Base-by-base conservation (phyloP, 2,329 filamentous ascomycete species). In the Exophiala viscosa region DNA sequence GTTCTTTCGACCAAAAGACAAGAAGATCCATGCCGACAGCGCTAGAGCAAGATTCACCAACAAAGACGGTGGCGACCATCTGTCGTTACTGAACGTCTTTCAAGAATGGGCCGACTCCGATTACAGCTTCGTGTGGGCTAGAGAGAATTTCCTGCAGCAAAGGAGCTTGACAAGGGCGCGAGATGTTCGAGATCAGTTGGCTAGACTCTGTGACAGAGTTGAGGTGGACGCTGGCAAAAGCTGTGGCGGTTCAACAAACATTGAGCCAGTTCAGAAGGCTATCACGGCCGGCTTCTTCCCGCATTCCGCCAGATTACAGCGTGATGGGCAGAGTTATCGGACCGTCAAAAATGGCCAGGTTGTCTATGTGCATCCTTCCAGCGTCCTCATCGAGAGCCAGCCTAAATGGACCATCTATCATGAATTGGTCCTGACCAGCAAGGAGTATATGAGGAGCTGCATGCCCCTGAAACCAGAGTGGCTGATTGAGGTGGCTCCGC, bases 1-100 rank as follows among this genome's bases (percentile, higher is more conserved):
- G 4, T 99, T 96, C 76, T 95, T 95, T 78, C 81, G 90, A 0
- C 91, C 93, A 15, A 96, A 96, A 67, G 91, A 99, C 73, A 96
- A 97, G 76, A 96, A 96, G 69, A 86, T 96, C 23, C 89, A 96
- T 65, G 93, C 93, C 10, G 92, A 99, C 69, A 89, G 87, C 57
- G 93, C 93, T 0, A 84, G 90, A 11, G 86, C 87, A 33, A 83
- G 92, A 1, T 97, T 97, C 71, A 95, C 90, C 0, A 77, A 92
- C 67, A 89, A 90, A 63, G 90, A 95, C 56, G 91, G 91, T 33
- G 93, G 93, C 38, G 93, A 99, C 67, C 88, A 96, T 64, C 68
- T 93, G 4, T 90, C 89, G 0, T 80, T 95, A 1, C 82, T 97
- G 43, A 96, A 96, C 65, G 86, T 99, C 62, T 99, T 86, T 84